A percentile compares a stretch with the other conserved stretches of the same genome.
phyloP scores from a whole-genome alignment of 2,329 filamentous ascomycete species.

The Colletotrichum truncatum region DNA sequence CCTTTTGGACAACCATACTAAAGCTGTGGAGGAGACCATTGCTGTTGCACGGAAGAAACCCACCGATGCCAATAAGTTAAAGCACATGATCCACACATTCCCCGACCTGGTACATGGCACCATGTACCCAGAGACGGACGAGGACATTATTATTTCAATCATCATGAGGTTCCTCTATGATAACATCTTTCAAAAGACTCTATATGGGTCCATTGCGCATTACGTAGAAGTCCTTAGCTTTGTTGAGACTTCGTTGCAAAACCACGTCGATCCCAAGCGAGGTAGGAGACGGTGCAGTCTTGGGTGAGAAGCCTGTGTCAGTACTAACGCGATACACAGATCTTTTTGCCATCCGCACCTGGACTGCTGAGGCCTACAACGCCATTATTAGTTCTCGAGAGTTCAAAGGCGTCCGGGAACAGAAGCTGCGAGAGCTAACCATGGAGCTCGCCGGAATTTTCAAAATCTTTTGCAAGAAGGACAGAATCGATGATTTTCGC shows the following conservation, averaged over 20 bases:
- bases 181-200: constrained; percentile 43
- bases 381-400: constrained; percentile 42
- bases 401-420: constrained; percentile 37
- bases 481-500: constrained; percentile 34
- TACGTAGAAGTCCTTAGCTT: constrained; percentile 40
- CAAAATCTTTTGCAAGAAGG: constrained; percentile 38
- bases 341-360: constrained; percentile 45
- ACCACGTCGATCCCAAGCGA: constrained; percentile 46
- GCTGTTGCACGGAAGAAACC: constrained; percentile 34
- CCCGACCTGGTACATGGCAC: constrained; percentile 43
- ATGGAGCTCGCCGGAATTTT: constrained; percentile 39
- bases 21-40: constrained; percentile 36
- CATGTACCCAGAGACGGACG: constrained; percentile 46
- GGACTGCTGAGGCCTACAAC: constrained; percentile 48
- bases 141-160: constrained; percentile 45
- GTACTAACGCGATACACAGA: constrained; percentile 34
- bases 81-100: constrained; percentile 37
- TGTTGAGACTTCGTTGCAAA: constrained; percentile 46
- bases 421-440: constrained; percentile 38
- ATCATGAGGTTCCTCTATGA: constrained; percentile 46
- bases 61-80: constrained; percentile 37
- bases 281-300: constrained; percentile 33
- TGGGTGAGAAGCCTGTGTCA: neutral
- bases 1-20: constrained; percentile 38
- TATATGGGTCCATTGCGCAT: constrained; percentile 38